These are phyloP conservation scores for Thinopyrum elongatum DNA, from an alignment of 176 grass and related monocot species.

Conservation along the genomic window DNA sequence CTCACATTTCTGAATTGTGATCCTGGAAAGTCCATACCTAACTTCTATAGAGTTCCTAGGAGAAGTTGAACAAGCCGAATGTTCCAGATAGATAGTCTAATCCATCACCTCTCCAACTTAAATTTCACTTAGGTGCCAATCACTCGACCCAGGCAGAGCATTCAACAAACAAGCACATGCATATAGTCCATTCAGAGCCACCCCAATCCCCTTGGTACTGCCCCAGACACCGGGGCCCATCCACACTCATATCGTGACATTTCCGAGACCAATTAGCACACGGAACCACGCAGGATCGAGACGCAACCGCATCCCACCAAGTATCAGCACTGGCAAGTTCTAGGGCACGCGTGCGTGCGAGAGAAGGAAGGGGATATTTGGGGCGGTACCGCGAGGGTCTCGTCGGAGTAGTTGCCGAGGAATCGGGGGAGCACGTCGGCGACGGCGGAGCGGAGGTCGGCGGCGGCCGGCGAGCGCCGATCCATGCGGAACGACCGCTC, in stretches of 20 bases:
- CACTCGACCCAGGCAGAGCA: not conserved
- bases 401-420: slow-evolving; percentile 58
- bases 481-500: slow-evolving; percentile 56
- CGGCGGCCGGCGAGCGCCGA: slow-evolving; percentile 35
- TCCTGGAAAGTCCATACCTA: not conserved
- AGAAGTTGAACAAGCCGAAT: not conserved
- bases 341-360: not conserved
- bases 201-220: not conserved
- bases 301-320: not conserved
- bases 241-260: not conserved
- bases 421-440: slow-evolving; percentile 54
- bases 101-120: not conserved
- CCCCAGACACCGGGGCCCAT: not conserved
- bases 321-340: not conserved
- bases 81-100: not conserved
- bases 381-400: slow-evolving; percentile 46
- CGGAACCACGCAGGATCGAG: not conserved
- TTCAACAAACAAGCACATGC: not conserved
- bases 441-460: slow-evolving; percentile 41
- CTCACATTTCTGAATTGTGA: not conserved
- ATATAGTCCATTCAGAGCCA: not conserved
- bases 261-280: not conserved
- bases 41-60: not conserved
- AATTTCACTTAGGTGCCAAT: not conserved
- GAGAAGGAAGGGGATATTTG: not conserved